Conservation (phyloP, 2,329 filamentous ascomycete genomes). For the Sarocladium oryzae region DNA sequence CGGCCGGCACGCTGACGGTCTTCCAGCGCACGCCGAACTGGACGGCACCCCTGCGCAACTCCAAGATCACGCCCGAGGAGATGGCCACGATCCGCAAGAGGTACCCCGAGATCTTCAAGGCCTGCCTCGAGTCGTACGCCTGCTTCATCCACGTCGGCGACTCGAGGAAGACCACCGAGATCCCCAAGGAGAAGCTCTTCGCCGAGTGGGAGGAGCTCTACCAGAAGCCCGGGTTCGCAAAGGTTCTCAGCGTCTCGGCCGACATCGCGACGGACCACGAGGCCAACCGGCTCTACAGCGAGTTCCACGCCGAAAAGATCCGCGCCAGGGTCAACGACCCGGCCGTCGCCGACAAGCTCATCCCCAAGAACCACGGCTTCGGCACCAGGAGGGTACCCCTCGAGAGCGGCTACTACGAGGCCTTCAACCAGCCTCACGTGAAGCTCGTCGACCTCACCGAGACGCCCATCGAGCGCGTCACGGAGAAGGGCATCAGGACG, state of each 20-base stretch:
- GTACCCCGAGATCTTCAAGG: slow-evolving; percentile 15
- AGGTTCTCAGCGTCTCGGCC: slow-evolving; percentile 23
- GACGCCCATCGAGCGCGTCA: slow-evolving; percentile 33
- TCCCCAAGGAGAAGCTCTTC: slow-evolving; percentile 43
- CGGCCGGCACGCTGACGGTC: slow-evolving; percentile 23
- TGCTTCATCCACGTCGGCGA: slow-evolving; percentile 21
- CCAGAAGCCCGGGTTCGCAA: slow-evolving; percentile 33
- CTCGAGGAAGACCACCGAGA: slow-evolving; percentile 27
- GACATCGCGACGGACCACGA: slow-evolving; percentile 19
- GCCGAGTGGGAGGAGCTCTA: slow-evolving; percentile 45
- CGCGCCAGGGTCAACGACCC: slow-evolving; percentile 27
- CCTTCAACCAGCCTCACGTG: slow-evolving; percentile 40
- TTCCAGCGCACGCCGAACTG: slow-evolving; percentile 28
- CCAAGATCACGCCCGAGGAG: slow-evolving; percentile 21
- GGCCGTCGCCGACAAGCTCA: slow-evolving; percentile 25
- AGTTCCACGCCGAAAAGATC: slow-evolving; percentile 4
- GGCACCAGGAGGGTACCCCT: slow-evolving; percentile 29
- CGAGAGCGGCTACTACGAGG: slow-evolving; percentile 43
- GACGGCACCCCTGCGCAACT: slow-evolving; percentile 27
- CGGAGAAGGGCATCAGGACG: slow-evolving; percentile 27
- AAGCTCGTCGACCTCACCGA: slow-evolving; percentile 37
- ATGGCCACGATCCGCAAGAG: slow-evolving; percentile 22
- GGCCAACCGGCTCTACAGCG: not conserved
- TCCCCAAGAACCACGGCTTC: slow-evolving; percentile 21
- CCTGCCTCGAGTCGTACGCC: slow-evolving; percentile 21